Conservation (phyloP, 768 basidiomycete species). For the Cystoderma amianthinum region DNA sequence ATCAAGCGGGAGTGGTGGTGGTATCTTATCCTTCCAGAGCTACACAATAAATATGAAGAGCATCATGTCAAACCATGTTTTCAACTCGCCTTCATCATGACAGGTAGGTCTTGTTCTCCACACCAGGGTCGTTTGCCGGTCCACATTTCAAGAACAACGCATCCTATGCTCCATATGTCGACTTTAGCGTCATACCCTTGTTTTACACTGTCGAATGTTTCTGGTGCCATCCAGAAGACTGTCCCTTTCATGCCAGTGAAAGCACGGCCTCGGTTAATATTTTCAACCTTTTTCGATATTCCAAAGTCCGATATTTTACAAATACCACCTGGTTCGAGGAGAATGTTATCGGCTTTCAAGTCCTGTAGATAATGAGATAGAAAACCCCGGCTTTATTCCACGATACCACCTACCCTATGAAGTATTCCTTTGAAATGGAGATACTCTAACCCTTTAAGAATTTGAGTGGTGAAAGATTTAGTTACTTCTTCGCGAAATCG, state of each 20-base stretch:
- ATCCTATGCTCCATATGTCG: conserved; percentile 95
- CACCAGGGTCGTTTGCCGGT: conserved; percentile 86
- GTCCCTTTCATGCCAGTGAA: conserved; percentile 84
- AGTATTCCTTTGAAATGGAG: conserved; percentile 81
- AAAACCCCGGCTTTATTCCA: too few species aligned
- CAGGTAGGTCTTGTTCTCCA: conserved; percentile 62
- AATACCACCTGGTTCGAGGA: conserved; percentile 76
- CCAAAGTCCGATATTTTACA: conserved; percentile 98
- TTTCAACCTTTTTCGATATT: conserved; percentile 85
- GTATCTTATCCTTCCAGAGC: conserved; percentile 58
- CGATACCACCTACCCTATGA: too few species aligned
- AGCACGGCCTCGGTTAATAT: conserved; percentile 51
- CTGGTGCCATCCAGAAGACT: conserved; percentile 96
- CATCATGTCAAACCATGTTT: neutral
- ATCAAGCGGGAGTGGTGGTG: conserved; percentile 73
- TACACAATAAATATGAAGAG: conserved; percentile 15
- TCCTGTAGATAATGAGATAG: conserved; percentile 56
- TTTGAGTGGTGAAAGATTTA: conserved; percentile 81
- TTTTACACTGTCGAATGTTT: conserved; percentile 61
- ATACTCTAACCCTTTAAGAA: conserved; percentile 81
- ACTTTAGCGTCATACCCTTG: conserved; percentile 89
- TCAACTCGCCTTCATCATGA: conserved; percentile 68
- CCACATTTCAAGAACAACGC: conserved; percentile 95
- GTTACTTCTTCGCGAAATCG: conserved; percentile 81
- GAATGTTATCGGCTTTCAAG: conserved; percentile 91